Conservation (phyloP, 2,329 filamentous ascomycete species). For the Cladosporium sphaerospermum region DNA sequence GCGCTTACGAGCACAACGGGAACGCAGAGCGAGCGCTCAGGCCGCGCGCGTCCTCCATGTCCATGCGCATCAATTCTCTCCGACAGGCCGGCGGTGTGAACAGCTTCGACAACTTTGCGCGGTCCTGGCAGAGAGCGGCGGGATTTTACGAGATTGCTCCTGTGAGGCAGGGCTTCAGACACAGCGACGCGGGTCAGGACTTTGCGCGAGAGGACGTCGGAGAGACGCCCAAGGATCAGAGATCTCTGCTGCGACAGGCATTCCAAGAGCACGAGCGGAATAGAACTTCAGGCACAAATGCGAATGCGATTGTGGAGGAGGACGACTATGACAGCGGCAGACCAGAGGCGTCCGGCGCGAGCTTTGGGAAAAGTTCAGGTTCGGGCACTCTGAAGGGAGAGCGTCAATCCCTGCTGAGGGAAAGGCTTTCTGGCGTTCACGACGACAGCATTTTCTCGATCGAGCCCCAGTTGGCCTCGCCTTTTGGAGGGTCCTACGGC, state of each 20-base stretch:
- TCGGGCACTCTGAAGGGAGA: conserved; percentile 8
- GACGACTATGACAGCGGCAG: conserved; percentile 21
- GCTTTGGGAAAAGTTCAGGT: background rate
- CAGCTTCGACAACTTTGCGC: conserved; percentile 87
- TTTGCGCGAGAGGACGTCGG: conserved; percentile 35
- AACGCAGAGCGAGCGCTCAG: conserved; percentile 27
- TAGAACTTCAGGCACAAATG: conserved; percentile 18
- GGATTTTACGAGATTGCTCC: conserved; percentile 83
- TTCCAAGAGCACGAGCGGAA: conserved; percentile 28
- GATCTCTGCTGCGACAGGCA: conserved; percentile 38
- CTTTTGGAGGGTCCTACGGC: conserved; percentile 66
- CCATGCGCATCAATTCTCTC: conserved; percentile 44
- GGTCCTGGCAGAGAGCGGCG: conserved; percentile 86
- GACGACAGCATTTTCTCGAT: conserved; percentile 43
- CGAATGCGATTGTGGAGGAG: conserved; percentile 22
- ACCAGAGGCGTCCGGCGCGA: background rate
- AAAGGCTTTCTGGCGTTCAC: conserved; percentile 24
- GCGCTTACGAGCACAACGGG: conserved; percentile 10
- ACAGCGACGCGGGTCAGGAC: conserved; percentile 38
- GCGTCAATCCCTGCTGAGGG: conserved; percentile 19
- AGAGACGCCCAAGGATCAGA: conserved; percentile 32
- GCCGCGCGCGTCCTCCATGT: conserved; percentile 41
- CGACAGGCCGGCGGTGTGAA: conserved; percentile 83
- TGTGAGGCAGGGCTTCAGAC: conserved; percentile 65
- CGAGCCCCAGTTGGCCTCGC: conserved; percentile 54